These are phyloP conservation scores for Penicillium riverlandense DNA, from an alignment of 495 filamentous ascomycete genomes.

Conservation along the genomic window DNA sequence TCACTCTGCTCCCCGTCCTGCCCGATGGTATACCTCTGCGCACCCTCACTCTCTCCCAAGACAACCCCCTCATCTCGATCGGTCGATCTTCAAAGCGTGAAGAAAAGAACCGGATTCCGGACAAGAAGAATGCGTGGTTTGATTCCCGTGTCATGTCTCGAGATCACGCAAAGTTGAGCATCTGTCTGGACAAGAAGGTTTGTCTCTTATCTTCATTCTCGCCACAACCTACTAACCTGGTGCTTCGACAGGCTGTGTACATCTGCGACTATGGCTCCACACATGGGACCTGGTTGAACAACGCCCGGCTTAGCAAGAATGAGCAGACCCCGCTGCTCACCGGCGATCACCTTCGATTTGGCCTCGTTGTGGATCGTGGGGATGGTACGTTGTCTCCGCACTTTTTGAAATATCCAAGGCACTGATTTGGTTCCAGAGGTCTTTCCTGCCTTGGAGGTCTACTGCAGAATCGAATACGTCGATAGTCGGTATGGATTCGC, in stretches of 20 bases:
- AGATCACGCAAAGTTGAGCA: slow-evolving; percentile 57
- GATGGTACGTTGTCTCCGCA: slow-evolving; percentile 21
- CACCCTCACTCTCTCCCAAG: slow-evolving; percentile 19
- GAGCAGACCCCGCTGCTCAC: slow-evolving; percentile 27
- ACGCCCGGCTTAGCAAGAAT: slow-evolving; percentile 26
- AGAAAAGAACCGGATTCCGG: slow-evolving; percentile 42
- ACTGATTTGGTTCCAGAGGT: slow-evolving; percentile 16
- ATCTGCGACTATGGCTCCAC: slow-evolving; percentile 48
- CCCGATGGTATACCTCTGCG: slow-evolving; percentile 20
- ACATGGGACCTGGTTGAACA: slow-evolving; percentile 50
- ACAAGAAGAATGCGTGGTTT: slow-evolving; percentile 62
- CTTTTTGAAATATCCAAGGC: neutral
- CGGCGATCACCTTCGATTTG: slow-evolving; percentile 48
- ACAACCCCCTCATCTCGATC: slow-evolving; percentile 27
- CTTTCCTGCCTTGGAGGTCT: slow-evolving; percentile 32
- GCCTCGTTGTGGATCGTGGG: slow-evolving; percentile 46
- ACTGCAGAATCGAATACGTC: slow-evolving; percentile 26
- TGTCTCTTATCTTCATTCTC: neutral
- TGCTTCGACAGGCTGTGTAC: slow-evolving; percentile 25
- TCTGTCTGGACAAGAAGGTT: slow-evolving; percentile 38
- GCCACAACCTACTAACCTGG: slow-evolving; percentile 6
- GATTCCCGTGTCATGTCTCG: slow-evolving; percentile 79
- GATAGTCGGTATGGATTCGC: slow-evolving; percentile 7
- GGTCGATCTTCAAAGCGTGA: slow-evolving; percentile 56
- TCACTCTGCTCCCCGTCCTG: slow-evolving; percentile 17